Evolutionary conservation across 2,329 filamentous ascomycete species (phyloP), one percentile per base, ranked within the genome.

Genomic region (Dactylella cylindrospora): DNA sequence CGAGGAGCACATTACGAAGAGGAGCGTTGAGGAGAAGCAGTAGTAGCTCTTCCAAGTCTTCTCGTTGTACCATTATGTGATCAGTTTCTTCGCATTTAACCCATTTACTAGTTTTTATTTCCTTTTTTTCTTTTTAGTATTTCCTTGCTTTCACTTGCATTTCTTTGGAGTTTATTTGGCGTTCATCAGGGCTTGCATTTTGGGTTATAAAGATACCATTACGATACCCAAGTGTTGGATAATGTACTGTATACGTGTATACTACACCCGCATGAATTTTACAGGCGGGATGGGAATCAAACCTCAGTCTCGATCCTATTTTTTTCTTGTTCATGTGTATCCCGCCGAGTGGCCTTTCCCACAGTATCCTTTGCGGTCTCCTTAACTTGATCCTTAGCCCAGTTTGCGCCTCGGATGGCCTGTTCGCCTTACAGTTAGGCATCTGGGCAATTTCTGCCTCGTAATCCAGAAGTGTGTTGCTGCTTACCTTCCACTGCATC

Each of bases 301-400:
- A 84, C 82, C 73, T 88, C 85, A 13, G 83, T 87, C 76, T 88
- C 84, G 66, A 87, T 76, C 0, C 80, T 82, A 7, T 73, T 71
- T 25, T 78, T 77, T 67, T 82, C 80, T 13, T 81, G 79, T 46
- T 76, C 73, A 69, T 85, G 82, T 43, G 81, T 76, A 66, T 86
- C 82, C 15, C 76, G 29, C 2, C 73, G 2, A 8, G 41, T 46
- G 23, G 36, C 40, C 12, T 46, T 64, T 4, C 44, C 71, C 31
- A 70, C 70, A 2, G 79, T 68, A 61, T 74, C 73, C 36, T 74
- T 71, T 66, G 76, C 76, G 3, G 79, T 74, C 22, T 77, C 73
- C 60, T 78, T 76, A 1, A 81, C 77, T 51, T 81, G 80, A 31
- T 82, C 79, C 68, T 81, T 80, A 57, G 84, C 76, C 71, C 79